Percentiles rank a stretch among this genome's conserved stretches.
These are phyloP conservation scores for Sordariomycetes sp. DNA, from an alignment of 2,329 filamentous ascomycete species.

Conservation along the genomic window DNA sequence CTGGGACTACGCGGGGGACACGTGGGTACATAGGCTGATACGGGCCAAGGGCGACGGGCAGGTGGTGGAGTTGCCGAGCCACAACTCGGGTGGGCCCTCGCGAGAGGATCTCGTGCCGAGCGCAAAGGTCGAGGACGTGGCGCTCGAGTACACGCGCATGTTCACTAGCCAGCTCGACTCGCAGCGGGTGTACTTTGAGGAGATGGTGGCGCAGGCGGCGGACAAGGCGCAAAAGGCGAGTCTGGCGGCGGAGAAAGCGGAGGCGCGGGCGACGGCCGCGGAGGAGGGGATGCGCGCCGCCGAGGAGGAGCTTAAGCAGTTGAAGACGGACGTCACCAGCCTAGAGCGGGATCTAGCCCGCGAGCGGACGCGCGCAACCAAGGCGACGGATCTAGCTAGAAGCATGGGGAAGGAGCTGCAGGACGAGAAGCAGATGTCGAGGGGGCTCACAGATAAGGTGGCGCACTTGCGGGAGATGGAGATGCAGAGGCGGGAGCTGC, in stretches of 20 bases:
- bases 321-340: constrained; percentile 43
- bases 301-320: constrained; percentile 25
- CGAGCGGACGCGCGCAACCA: constrained; percentile 53
- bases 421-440: constrained; percentile 77
- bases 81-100: constrained; percentile 6
- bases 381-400: constrained; percentile 63
- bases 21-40: constrained; percentile 91
- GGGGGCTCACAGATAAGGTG: constrained; percentile 72
- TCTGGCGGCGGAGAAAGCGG: constrained; percentile 50
- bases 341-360: constrained; percentile 64
- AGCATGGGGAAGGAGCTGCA: constrained; percentile 62
- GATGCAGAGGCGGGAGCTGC: constrained; percentile 39
- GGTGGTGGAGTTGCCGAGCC: constrained; percentile 71
- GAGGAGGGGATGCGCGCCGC: constrained; percentile 36
- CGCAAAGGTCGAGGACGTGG: constrained; percentile 61
- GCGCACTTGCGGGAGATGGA: constrained; percentile 56
- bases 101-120: constrained; percentile 52
- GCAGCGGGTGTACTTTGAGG: constrained; percentile 88
- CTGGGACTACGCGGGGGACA: constrained; percentile 94
- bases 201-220: constrained; percentile 74
- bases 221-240: constrained; percentile 75
- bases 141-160: constrained; percentile 87
- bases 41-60: constrained; percentile 89
- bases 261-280: constrained; percentile 31
- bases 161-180: constrained; percentile 87